Percentiles rank a stretch among this genome's conserved stretches.
Conservation (phyloP, 176 grass and related monocot species). For the Elymus sibiricus region DNA sequence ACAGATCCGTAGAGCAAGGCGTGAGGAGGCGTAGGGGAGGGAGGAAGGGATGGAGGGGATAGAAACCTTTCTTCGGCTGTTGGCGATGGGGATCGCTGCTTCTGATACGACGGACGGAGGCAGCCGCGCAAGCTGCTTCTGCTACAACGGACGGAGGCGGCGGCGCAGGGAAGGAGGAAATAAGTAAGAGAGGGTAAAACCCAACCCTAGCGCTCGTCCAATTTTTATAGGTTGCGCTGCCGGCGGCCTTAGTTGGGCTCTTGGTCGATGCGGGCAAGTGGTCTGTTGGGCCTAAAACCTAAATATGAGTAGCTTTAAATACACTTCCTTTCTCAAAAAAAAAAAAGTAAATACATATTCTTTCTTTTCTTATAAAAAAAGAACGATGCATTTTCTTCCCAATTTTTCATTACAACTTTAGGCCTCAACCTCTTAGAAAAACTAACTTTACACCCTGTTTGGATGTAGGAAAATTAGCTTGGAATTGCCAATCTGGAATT, state of each 20-base stretch:
- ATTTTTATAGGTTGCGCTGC: background rate
- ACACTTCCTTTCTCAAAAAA: too few species aligned
- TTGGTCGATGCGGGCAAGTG: background rate
- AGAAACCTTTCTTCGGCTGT: background rate
- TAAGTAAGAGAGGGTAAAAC: accelerated
- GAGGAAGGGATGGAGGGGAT: too few species aligned
- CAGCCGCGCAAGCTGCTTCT: background rate
- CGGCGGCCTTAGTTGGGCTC: background rate
- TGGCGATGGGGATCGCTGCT: background rate
- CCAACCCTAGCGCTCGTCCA: background rate
- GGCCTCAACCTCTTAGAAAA: too few species aligned
- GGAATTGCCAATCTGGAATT: too few species aligned
- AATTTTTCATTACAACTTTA: too few species aligned
- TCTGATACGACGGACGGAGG: background rate
- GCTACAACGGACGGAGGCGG: background rate
- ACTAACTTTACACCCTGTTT: too few species aligned
- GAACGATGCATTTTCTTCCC: too few species aligned
- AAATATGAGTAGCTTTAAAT: background rate
- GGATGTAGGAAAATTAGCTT: too few species aligned
- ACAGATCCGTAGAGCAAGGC: background rate
- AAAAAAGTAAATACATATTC: too few species aligned
- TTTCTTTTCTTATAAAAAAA: too few species aligned
- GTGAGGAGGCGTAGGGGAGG: background rate
- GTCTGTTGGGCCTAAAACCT: background rate
- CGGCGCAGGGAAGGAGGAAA: background rate